Conservation (phyloP, 192 early-diverging fungal genomes). For the Coemansia sp. region DNA sequence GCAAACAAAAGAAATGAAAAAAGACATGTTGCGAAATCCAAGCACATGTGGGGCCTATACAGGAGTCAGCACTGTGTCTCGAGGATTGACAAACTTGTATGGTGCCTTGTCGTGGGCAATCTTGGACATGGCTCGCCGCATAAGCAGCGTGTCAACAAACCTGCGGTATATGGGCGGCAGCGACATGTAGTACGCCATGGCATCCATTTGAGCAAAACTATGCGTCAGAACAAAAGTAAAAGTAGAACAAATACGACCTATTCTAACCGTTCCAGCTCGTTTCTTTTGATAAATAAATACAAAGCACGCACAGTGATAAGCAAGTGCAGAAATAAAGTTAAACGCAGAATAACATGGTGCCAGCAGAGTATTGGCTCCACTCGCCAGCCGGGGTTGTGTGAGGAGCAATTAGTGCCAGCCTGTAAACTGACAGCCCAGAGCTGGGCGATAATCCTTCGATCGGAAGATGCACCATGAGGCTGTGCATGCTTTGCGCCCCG, state of each 20-base stretch:
- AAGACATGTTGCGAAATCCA: background rate
- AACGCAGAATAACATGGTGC: conserved; percentile 39
- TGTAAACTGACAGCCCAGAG: conserved; percentile 25
- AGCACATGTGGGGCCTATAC: background rate
- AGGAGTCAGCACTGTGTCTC: background rate
- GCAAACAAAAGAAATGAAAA: background rate
- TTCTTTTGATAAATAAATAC: background rate
- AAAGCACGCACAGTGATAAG: background rate
- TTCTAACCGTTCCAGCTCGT: no score
- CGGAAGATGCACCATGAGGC: conserved; percentile 13
- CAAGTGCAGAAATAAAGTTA: conserved; percentile 6
- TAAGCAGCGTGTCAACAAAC: background rate
- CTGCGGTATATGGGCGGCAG: conserved; percentile 2
- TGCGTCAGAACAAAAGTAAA: background rate
- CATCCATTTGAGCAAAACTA: background rate
- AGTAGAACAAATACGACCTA: background rate
- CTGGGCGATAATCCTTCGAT: conserved; percentile 11
- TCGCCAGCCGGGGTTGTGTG: conserved; percentile 19
- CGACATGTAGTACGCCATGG: background rate
- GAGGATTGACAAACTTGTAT: background rate
- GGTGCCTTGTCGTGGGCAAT: background rate
- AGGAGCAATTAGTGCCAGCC: conserved; percentile 33
- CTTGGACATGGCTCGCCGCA: background rate
- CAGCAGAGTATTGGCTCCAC: conserved; percentile 28
- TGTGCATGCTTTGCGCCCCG: background rate